Evolutionary conservation across 2,329 filamentous ascomycete genomes (phyloP).

Genomic region (Didymella pinodella): DNA sequence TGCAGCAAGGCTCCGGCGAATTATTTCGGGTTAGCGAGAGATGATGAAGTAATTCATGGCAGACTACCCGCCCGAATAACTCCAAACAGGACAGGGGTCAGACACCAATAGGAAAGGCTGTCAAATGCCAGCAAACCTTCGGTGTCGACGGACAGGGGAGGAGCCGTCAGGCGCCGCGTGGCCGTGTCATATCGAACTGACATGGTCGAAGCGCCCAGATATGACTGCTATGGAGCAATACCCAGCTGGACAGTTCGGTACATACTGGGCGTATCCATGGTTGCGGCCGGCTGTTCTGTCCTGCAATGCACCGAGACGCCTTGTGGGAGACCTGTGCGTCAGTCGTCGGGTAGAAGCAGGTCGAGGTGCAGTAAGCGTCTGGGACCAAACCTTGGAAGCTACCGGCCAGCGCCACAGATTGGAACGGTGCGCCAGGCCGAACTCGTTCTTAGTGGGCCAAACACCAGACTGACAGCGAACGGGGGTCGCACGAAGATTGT

Average conservation of each 20-base stretch:
- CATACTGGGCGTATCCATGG: neutral
- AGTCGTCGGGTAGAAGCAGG: constrained; percentile 21
- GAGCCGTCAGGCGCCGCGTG: constrained; percentile 39
- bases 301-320: constrained; percentile 4
- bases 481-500: constrained; percentile 22
- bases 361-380: constrained; percentile 22
- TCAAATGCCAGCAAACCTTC: constrained; percentile 15
- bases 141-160: constrained; percentile 18
- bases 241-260: neutral
- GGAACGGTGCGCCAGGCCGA: constrained; percentile 16
- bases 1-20: constrained; percentile 12
- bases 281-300: neutral
- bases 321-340: constrained; percentile 23
- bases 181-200: constrained; percentile 32
- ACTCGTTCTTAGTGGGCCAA: constrained; percentile 13
- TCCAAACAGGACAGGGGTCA: constrained; percentile 24
- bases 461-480: constrained; percentile 14
- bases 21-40: constrained; percentile 20
- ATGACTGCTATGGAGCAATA: constrained; percentile 3
- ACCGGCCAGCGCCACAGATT: constrained; percentile 31
- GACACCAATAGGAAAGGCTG: constrained; percentile 6
- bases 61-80: constrained; percentile 14
- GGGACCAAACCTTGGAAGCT: constrained; percentile 19
- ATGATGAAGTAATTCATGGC: constrained; percentile 24
- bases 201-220: constrained; percentile 24